Evolutionary conservation across 305 asterid genomes (phyloP), one percentile per base, ranked within the genome.

Genomic region (Solanum aculeatissimum): DNA sequence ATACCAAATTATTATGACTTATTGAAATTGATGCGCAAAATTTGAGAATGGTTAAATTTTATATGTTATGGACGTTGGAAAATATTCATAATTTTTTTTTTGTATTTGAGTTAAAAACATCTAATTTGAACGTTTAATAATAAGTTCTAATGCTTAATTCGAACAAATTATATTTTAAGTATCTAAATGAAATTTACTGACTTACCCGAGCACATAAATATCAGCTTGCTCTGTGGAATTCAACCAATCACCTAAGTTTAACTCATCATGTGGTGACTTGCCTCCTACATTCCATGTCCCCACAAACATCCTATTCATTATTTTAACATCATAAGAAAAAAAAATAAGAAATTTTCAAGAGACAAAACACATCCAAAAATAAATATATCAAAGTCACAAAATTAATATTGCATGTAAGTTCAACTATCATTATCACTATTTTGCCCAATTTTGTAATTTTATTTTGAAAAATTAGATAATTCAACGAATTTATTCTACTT

Each of bases 241-340:
- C 40, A 95, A 87, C 97, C 98, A 95, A 63, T 95, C 95, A 16
- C 55, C 75, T 16, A 95, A 85, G 86, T 93, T 87, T 49, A 93
- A 49, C 66, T 84, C 93, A 15, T 87, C 85, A 9, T 92, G 86
- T 12, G 98, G 98, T 18, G 97, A 80, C 84, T 94, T 93, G 86
- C 98, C 98, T 70, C 95, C 98, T 5, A 94, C 98, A 84, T 95
- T 95, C 98, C 98, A 94, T 57, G 98, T 95, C 83, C 97, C 98
- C 83, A 94, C 97, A 63, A 95, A 90, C 95, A 92, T 91, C 86
- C 98, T 95, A 58, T 25, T 80, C 12, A 58, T 63, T 43, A 10
- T 19, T 42, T 7, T n/a, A 4, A 35, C 8, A 66, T 55, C 65
- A 84, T 25, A 23, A 43, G 29, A 7, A 4, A 5, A 35, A 35